Percentiles rank a stretch among this genome's conserved stretches.
These are phyloP conservation scores for Xylariaceae sp. DNA, from an alignment of 2,329 filamentous ascomycete species.

Conservation along the genomic window DNA sequence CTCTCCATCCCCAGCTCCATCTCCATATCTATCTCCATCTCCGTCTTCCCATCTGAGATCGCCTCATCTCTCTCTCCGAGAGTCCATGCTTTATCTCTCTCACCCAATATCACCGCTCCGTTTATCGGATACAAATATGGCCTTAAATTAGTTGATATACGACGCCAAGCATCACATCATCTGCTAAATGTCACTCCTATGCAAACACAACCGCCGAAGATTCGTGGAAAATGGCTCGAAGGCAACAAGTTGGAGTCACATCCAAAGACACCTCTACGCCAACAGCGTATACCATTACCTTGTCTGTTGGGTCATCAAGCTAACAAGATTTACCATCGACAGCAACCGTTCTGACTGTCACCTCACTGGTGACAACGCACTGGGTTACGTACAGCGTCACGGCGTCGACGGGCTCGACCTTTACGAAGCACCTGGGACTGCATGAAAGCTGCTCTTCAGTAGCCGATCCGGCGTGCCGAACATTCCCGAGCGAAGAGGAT, in stretches of 20 bases:
- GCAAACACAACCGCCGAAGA: neutral
- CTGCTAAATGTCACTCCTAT: neutral
- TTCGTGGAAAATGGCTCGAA: neutral
- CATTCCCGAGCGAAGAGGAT: slow-evolving; percentile 63
- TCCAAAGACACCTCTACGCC: neutral
- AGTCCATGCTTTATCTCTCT: neutral
- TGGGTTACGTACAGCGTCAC: slow-evolving; percentile 64
- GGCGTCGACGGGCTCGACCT: slow-evolving; percentile 41
- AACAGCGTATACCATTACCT: neutral
- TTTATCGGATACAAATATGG: neutral
- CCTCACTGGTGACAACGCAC: slow-evolving; percentile 61
- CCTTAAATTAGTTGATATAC: neutral
- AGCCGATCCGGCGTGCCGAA: slow-evolving; percentile 54
- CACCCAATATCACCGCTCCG: neutral
- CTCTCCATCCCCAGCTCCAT: neutral
- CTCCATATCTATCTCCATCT: slow-evolving; percentile 1
- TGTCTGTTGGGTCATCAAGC: slow-evolving; percentile 10
- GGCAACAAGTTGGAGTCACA: neutral
- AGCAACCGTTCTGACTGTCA: slow-evolving; percentile 68
- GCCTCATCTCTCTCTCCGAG: neutral
- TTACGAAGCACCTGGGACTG: slow-evolving; percentile 65
- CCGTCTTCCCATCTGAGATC: neutral
- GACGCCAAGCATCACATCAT: neutral
- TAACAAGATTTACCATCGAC: slow-evolving; percentile 29
- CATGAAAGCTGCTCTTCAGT: slow-evolving; percentile 74